A percentile compares a stretch with the other conserved stretches of the same genome.
phyloP scores from a whole-genome alignment of 495 filamentous ascomycete species.

The Friedmanniomyces simplex region DNA sequence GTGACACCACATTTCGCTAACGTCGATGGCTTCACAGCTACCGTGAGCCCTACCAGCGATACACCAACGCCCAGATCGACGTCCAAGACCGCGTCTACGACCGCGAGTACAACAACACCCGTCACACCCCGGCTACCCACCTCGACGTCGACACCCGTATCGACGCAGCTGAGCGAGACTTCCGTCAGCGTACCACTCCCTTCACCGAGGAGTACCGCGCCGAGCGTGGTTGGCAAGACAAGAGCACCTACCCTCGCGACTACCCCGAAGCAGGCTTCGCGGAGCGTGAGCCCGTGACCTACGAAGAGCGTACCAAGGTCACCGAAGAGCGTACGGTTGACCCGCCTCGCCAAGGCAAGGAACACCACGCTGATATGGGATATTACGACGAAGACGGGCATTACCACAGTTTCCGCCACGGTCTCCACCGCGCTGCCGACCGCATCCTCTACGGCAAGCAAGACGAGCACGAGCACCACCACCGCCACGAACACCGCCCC shows the following conservation, averaged over 20 bases:
- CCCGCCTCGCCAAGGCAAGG: conserved; percentile 47
- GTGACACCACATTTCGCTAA: conserved; percentile 8
- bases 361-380: conserved; percentile 60
- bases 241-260: conserved; percentile 20
- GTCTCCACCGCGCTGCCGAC: conserved; percentile 74
- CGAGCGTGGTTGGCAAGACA: conserved; percentile 32
- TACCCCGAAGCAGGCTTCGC: conserved; percentile 13
- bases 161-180: conserved; percentile 77
- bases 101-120: conserved; percentile 33
- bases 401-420: conserved; percentile 88
- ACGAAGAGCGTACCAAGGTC: conserved; percentile 27
- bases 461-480: conserved; percentile 44
- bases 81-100: conserved; percentile 50
- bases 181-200: conserved; percentile 57
- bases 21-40: conserved; percentile 34
- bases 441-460: conserved; percentile 61
- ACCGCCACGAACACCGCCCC: conserved; percentile 26
- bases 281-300: conserved; percentile 14
- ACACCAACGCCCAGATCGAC: conserved; percentile 51
- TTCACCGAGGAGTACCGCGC: conserved; percentile 54
- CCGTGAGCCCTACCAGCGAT: conserved; percentile 43
- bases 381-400: conserved; percentile 98
- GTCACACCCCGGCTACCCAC: conserved; percentile 35
- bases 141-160: conserved; percentile 45
- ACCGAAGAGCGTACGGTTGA: conserved; percentile 39